Percentiles rank a stretch among this genome's conserved stretches.
phyloP scores from a whole-genome alignment of 2,329 filamentous ascomycete species.

The Pestalotiopsis sp. region DNA sequence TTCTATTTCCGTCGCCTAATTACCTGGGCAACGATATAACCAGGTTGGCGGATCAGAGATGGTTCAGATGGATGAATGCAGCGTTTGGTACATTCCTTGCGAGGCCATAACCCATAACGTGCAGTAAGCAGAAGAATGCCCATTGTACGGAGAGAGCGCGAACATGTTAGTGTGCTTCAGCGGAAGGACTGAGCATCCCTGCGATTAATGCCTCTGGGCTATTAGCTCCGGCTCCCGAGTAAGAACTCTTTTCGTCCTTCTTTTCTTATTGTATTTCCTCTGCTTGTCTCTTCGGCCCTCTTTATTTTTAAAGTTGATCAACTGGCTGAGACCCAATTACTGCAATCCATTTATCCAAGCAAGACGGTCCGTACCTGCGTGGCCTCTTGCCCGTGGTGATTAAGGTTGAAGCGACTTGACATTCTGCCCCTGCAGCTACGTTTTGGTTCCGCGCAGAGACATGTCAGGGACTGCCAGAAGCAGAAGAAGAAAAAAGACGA shows the following conservation, averaged over 20 bases:
- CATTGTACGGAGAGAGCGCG: neutral
- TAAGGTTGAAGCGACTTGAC: constrained; percentile 1
- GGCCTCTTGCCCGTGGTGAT: neutral
- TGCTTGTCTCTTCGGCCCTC: neutral
- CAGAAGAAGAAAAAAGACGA: neutral
- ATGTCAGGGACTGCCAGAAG: neutral
- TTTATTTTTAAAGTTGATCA: neutral
- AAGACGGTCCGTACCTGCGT: neutral
- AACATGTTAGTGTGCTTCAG: neutral
- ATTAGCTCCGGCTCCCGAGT: neutral
- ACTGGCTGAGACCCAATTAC: neutral
- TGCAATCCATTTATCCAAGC: neutral
- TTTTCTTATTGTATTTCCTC: neutral
- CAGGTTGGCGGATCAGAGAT: no score
- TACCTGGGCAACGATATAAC: no score
- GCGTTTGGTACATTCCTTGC: no score
- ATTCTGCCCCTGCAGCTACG: neutral
- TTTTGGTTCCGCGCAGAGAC: constrained; percentile 1
- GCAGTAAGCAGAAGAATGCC: neutral
- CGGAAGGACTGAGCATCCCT: neutral
- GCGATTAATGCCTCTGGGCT: neutral
- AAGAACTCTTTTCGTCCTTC: neutral
- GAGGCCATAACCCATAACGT: no score
- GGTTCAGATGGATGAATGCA: no score
- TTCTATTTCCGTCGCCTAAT: no score